phyloP scores from a whole-genome alignment of 2,329 filamentous ascomycete genomes.

The Biscogniauxia sp. region DNA sequence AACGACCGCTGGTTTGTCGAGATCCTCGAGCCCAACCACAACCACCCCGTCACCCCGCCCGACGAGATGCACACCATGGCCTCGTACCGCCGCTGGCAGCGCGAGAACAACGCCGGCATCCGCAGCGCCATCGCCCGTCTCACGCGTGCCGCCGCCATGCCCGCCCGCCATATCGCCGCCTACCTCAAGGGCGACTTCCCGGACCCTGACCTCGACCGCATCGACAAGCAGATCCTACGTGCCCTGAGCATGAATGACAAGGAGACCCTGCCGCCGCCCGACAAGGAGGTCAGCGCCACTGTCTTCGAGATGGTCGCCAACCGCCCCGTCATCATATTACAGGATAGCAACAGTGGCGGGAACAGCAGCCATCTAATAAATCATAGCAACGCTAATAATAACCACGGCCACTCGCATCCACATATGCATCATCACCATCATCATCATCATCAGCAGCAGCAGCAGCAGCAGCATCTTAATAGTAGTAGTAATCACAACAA shows the following conservation, averaged over 20 bases:
- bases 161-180: slow-evolving; percentile 24
- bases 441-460: too few relatives aligned
- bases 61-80: slow-evolving; percentile 31
- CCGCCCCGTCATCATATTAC: slow-evolving; percentile 26
- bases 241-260: slow-evolving; percentile 28
- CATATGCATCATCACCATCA: not conserved
- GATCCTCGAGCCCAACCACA: slow-evolving; percentile 26
- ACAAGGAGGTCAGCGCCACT: slow-evolving; percentile 12
- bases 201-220: slow-evolving; percentile 26
- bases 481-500: not conserved
- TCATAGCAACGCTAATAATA: not conserved
- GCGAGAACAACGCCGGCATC: slow-evolving; percentile 30
- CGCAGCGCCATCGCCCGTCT: slow-evolving; percentile 25
- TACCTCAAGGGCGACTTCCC: slow-evolving; percentile 25
- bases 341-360: slow-evolving; percentile 10
- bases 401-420: not conserved
- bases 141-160: slow-evolving; percentile 26
- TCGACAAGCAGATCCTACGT: slow-evolving; percentile 30
- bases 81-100: slow-evolving; percentile 31
- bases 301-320: slow-evolving; percentile 27
- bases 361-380: slow-evolving; percentile 1
- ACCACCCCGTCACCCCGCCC: slow-evolving; percentile 27
- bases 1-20: slow-evolving; percentile 31
- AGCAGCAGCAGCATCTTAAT: too few relatives aligned
- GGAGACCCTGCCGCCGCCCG: slow-evolving; percentile 13